Percentiles rank a stretch among this genome's conserved stretches.
These are phyloP conservation scores for Plasmodium reichenowi DNA, from an alignment of 169 alveolate species.

Conservation along the genomic window DNA sequence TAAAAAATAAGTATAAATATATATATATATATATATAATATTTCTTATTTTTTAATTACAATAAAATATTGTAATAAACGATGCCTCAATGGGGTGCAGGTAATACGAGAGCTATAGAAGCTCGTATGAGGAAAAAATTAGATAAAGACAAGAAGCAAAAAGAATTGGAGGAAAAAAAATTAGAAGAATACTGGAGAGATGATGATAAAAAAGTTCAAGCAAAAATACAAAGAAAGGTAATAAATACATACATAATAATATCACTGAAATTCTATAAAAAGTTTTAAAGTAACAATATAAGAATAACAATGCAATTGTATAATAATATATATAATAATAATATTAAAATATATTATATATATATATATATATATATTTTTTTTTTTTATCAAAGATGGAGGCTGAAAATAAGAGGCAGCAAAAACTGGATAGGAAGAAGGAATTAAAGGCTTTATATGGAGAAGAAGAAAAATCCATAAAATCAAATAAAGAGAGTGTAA, in stretches of 20 bases:
- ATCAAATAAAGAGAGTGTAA: conserved; percentile 67
- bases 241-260: no score
- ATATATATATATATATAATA: no score
- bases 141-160: conserved; percentile 79
- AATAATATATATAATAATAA: neutral
- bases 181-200: conserved; percentile 85
- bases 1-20: no score
- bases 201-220: conserved; percentile 84
- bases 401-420: conserved; percentile 73
- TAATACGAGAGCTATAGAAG: conserved; percentile 86
- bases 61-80: conserved; percentile 7
- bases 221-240: conserved; percentile 84
- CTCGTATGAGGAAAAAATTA: conserved; percentile 80
- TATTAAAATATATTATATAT: neutral
- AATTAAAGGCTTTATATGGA: conserved; percentile 62
- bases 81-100: conserved; percentile 86
- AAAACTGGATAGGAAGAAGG: conserved; percentile 60
- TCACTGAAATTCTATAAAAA: no score
- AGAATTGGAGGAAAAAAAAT: conserved; percentile 79
- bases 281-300: no score
- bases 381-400: conserved; percentile 29
- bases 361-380: neutral
- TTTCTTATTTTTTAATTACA: neutral
- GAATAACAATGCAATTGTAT: neutral
- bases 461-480: conserved; percentile 70